Percentiles rank a stretch among this genome's conserved stretches.
phyloP scores from a whole-genome alignment of 2,329 filamentous ascomycete genomes.

The Huntiella decipiens region DNA sequence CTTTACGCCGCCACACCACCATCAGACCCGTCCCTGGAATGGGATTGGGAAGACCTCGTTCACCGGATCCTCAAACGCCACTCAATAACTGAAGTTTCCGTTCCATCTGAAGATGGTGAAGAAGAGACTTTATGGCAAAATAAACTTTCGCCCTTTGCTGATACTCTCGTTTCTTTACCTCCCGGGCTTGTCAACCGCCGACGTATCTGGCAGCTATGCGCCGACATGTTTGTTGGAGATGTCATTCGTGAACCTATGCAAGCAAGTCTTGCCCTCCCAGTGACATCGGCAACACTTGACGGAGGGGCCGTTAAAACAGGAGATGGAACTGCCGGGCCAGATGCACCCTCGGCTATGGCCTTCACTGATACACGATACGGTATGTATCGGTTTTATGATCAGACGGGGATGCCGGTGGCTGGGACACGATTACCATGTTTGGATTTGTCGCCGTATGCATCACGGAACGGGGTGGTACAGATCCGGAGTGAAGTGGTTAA shows the following conservation, averaged over 20 bases:
- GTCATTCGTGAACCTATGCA: constrained; percentile 2
- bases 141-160: background rate
- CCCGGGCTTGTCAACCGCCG: constrained; percentile 2
- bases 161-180: background rate
- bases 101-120: background rate
- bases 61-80: background rate
- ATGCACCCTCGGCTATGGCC: background rate
- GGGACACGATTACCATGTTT: background rate
- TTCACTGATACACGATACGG: background rate
- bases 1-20: background rate
- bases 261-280: background rate
- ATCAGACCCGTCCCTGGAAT: constrained; percentile 1
- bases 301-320: too few relatives aligned
- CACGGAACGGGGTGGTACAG: background rate
- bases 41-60: constrained; percentile 6
- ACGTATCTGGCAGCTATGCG: constrained; percentile 7
- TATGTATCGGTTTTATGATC: background rate
- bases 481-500: background rate
- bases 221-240: constrained; percentile 7
- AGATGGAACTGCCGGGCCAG: too few relatives aligned
- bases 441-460: background rate
- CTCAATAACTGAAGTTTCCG: too few relatives aligned
- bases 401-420: background rate
- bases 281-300: background rate
- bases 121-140: constrained; percentile 1